Evolutionary conservation across 805 yeast species (phyloP).

Genomic region (Tetrapisispora nanseiensis): DNA sequence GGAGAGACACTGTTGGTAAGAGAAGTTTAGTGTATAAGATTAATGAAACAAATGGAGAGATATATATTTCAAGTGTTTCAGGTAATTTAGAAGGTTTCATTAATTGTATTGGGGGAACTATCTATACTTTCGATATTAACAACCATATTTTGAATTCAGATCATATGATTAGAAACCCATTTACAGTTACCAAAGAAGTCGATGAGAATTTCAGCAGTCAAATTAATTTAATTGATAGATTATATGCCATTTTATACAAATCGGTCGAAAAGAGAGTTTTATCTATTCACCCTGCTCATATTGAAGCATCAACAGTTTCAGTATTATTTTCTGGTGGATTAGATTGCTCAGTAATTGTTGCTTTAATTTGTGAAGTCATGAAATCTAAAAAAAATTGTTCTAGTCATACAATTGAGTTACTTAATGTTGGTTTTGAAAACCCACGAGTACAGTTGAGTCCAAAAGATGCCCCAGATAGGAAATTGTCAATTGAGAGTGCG

Average conservation of each 20-base stretch:
- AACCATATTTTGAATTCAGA: slow-evolving; percentile 12
- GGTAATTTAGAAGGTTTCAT: slow-evolving; percentile 26
- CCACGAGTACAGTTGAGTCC: slow-evolving; percentile 60
- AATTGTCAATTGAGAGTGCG: slow-evolving; percentile 60
- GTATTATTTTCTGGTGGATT: slow-evolving; percentile 89
- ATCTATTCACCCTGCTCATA: slow-evolving; percentile 50
- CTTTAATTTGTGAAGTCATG: slow-evolving; percentile 32
- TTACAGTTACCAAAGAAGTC: slow-evolving; percentile 12
- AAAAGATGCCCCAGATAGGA: slow-evolving; percentile 75
- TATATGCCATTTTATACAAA: slow-evolving; percentile 26
- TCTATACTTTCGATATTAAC: slow-evolving; percentile 36
- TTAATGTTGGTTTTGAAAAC: slow-evolving; percentile 89
- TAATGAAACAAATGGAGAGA: slow-evolving; percentile 20
- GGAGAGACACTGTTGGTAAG: slow-evolving; percentile 75
- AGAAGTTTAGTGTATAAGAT: slow-evolving; percentile 53
- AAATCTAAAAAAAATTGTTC: slow-evolving; percentile 8
- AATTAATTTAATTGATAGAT: slow-evolving; percentile 6
- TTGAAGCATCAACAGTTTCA: slow-evolving; percentile 36
- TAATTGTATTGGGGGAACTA: slow-evolving; percentile 48
- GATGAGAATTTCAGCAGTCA: slow-evolving; percentile 15
- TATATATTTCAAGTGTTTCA: slow-evolving; percentile 40
- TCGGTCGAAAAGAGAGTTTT: slow-evolving; percentile 44
- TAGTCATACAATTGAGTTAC: slow-evolving; percentile 47
- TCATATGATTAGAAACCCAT: slow-evolving; percentile 10
- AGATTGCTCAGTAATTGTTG: slow-evolving; percentile 80